Base-by-base conservation (phyloP, 805 yeast genomes). In the Wickerhamomyces bovis region DNA sequence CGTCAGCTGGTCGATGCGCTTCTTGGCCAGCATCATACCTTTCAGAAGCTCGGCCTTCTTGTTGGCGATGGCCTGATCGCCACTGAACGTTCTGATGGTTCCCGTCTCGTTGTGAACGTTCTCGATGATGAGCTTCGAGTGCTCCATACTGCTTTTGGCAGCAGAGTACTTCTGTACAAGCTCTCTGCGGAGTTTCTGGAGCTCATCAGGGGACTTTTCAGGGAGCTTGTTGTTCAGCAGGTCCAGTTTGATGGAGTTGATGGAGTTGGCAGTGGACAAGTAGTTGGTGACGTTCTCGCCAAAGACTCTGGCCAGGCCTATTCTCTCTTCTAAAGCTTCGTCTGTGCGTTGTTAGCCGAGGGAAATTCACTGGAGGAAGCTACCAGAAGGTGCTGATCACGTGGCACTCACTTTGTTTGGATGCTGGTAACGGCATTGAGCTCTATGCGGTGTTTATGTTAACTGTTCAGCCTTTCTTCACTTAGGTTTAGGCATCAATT, bases 1-100 rank as follows among this genome's bases (percentile, higher is more conserved):
- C 9, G 42, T 45, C 4, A 57, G 44, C 36, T 48, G 52, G 7
- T 50, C 55, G 6, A 46, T 47, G 13, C 44, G 47, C 42, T 45
- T 49, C 45, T 49, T 51, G 28, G 52, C 41, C 11, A 42, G 33
- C 41, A 51, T 31, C 20, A 46, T 25, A n/a, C 39, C 42, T 28
- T 47, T 54, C 43, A 46, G 28, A 10, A 51, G 38, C 26, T 44
- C 50, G 21, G 47, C 60, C 15, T 36, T 36, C 13, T 33, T 33
- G 13, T 18, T 18, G 20, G 19, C 38, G 10, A 33, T 28, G 16
- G 21, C 30, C 40, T 20, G 40, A 26, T 10, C 41, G 38, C 6
- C 38, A 31, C 9, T 51, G 41, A 3, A 39, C n/a, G 8, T 43
- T 41, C 6, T 53, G 51, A 16, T 48, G 44, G 16, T 43, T 35